Evolutionary conservation across 345 rosid genomes (phyloP), one percentile per base, ranked within the genome.

Genomic region (Salix purpurea): DNA sequence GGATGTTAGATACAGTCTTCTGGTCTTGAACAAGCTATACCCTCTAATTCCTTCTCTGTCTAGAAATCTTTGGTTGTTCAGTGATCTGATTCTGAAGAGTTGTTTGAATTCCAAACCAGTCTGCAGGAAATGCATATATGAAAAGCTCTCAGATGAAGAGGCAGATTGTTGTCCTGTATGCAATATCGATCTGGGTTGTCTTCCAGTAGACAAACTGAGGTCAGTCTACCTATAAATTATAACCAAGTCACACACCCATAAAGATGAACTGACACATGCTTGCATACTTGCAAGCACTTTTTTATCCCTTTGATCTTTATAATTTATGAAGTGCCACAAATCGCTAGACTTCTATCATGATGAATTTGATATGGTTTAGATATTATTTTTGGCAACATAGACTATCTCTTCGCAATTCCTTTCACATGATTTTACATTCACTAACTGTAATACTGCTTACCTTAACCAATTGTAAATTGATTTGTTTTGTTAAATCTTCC

Each of bases 51-150:
- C 28, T 40, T 26, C 58, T 76, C 54, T 67, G 23, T 52, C 37
- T 48, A 21, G 14, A 23, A 60, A 54, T 67, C 40, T 68, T 58
- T 54, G 2, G 5, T 13, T 36, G 24, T 24, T 61, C 52, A 44
- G 14, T 37, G 37, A 19, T 50, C 16, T 69, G 74, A 32, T 73
- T 78, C 42, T 74, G 65, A 82, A 72, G 39, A 60, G 11, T 71
- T 70, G 44, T 54, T 76, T 80, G 65, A 66, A 78, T 76, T 66
- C 32, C 28, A 60, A 69, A 74, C 62, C 86, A 91, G 96, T 91
- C 74, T 91, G 96, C 91, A 87, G 92, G 84, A 91, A 84, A 75
- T 91, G 96, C 87, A 90, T 90, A 64, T 85, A 87, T 46, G 85
- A 86, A 64, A 91, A 88, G 86, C 88, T 91, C 65, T 86, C 92